A percentile compares a stretch with the other conserved stretches of the same genome.
Evolutionary conservation across 441 rosid species (phyloP).

Genomic region (Adansonia madagascariensis): DNA sequence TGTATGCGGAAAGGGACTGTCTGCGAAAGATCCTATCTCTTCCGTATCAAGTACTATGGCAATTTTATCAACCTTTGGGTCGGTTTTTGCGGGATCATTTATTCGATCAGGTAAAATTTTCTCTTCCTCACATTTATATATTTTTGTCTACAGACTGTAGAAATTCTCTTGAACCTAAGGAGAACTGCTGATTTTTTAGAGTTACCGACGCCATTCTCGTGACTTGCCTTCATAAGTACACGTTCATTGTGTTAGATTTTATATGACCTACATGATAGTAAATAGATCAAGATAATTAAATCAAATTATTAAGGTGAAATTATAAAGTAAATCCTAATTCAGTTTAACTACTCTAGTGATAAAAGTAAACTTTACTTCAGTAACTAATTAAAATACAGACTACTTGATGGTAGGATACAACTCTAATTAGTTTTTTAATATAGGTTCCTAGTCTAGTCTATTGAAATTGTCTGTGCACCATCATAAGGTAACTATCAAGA

Average conservation of each 20-base stretch:
- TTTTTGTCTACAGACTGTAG: neutral
- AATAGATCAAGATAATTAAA: too few species aligned
- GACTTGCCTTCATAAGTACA: slow-evolving; percentile 98
- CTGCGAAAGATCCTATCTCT: slow-evolving; percentile 94
- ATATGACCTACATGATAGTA: too few species aligned
- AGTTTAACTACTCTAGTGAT: too few species aligned
- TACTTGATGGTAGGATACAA: too few species aligned
- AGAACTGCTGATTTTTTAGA: slow-evolving; percentile 46
- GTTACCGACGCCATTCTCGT: slow-evolving; percentile 72
- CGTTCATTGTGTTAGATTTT: slow-evolving; percentile 58
- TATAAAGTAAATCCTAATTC: too few species aligned
- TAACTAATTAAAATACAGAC: too few species aligned
- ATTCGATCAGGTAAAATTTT: slow-evolving; percentile 77
- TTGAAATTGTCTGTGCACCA: too few species aligned
- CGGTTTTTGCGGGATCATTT: slow-evolving; percentile 89
- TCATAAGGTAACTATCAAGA: too few species aligned
- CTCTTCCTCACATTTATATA: slow-evolving; percentile 19
- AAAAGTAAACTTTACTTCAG: too few species aligned
- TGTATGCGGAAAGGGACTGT: slow-evolving; percentile 98
- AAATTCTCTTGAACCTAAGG: slow-evolving; percentile 29
- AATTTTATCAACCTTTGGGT: slow-evolving; percentile 96
- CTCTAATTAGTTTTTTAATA: too few species aligned
- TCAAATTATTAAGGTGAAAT: too few species aligned
- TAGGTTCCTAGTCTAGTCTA: too few species aligned
- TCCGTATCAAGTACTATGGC: slow-evolving; percentile 96